phyloP scores from a whole-genome alignment of 2,329 filamentous ascomycete species.

The Trichoderma koningii region DNA sequence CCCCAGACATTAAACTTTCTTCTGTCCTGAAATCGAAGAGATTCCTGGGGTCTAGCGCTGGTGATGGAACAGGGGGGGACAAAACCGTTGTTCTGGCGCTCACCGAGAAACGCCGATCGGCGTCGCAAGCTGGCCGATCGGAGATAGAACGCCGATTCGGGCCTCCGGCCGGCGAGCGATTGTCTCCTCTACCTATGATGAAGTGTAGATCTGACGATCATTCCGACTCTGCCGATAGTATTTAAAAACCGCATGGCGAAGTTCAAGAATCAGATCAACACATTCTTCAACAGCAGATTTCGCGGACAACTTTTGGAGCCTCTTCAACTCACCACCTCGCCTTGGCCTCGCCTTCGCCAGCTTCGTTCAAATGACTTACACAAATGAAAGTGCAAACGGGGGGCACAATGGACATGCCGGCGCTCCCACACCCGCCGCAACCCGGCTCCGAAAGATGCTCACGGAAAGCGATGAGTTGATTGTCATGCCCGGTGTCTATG shows the following conservation, averaged over 20 bases:
- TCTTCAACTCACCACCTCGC: neutral
- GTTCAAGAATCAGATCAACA: neutral
- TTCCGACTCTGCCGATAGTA: neutral
- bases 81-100: neutral
- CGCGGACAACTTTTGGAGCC: neutral
- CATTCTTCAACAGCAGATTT: neutral
- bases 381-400: conserved; percentile 17
- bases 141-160: conserved; percentile 13
- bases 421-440: conserved; percentile 34
- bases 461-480: conserved; percentile 48
- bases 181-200: conserved; percentile 8
- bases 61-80: neutral
- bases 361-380: conserved; percentile 9
- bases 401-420: conserved; percentile 5
- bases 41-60: conserved; percentile 13
- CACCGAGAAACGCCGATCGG: conserved; percentile 13
- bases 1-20: neutral
- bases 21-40: neutral
- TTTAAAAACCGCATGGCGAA: neutral
- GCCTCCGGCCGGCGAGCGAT: neutral
- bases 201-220: neutral
- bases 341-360: neutral
- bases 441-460: conserved; percentile 47
- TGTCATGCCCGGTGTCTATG: conserved; percentile 67
- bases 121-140: conserved; percentile 10